These are phyloP conservation scores for Mortierella sp. DNA, from an alignment of 371 early-diverging fungal genomes.

Conservation along the genomic window DNA sequence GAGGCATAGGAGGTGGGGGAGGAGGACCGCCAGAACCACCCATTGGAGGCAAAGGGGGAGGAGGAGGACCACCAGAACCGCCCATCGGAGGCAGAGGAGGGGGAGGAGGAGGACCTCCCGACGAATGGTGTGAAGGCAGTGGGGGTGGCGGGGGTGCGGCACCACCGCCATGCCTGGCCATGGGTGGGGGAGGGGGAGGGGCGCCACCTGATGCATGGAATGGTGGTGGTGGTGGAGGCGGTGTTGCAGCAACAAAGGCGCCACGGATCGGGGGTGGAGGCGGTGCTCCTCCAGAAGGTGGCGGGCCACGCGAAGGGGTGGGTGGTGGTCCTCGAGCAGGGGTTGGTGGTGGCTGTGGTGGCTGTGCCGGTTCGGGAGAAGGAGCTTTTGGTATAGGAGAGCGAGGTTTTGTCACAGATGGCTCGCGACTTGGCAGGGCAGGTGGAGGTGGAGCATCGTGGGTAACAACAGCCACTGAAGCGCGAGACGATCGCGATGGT, in stretches of 20 bases:
- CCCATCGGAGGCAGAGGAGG: constrained; percentile 57
- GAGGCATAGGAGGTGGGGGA: constrained; percentile 61
- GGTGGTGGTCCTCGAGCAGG: constrained; percentile 51
- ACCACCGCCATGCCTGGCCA: too few species aligned
- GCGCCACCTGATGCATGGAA: constrained; percentile 20
- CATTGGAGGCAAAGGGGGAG: constrained; percentile 52
- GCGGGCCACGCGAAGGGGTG: constrained; percentile 26
- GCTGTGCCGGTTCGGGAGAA: constrained; percentile 35
- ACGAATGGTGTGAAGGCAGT: constrained; percentile 41
- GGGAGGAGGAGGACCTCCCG: constrained; percentile 53
- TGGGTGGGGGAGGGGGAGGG: too few species aligned
- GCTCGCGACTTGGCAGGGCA: constrained; percentile 45
- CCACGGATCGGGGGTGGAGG: constrained; percentile 43
- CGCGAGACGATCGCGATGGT: constrained; percentile 44
- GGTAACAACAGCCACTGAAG: constrained; percentile 26
- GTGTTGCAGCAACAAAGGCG: constrained; percentile 20
- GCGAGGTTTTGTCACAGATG: too few species aligned
- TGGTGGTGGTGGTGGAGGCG: constrained; percentile 50
- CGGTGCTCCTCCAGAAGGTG: constrained; percentile 31
- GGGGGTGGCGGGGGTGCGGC: constrained; percentile 38
- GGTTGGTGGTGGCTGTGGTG: constrained; percentile 46
- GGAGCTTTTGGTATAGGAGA: constrained; percentile 16
- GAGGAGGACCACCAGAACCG: constrained; percentile 28
- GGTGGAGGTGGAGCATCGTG: constrained; percentile 42
- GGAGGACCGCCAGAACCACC: constrained; percentile 33